Percentiles rank a stretch among this genome's conserved stretches.
Evolutionary conservation across 768 basidiomycete genomes (phyloP).

Genomic region (Boletus vermiculosoides): DNA sequence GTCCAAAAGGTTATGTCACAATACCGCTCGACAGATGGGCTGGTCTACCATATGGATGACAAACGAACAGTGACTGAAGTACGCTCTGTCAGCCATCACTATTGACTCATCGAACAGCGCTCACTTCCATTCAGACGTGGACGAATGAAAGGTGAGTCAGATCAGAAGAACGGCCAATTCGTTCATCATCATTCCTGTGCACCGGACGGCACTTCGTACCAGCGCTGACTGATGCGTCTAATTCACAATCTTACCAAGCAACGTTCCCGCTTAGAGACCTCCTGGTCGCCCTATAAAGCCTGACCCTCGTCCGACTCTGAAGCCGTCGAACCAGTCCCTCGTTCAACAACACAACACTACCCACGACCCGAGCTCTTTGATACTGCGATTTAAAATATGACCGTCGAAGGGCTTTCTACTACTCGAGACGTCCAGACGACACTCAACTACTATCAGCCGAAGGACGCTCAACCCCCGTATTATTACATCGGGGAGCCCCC

Average conservation of each 20-base stretch:
- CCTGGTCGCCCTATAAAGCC: neutral
- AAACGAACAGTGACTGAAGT: no score
- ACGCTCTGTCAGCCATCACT: no score
- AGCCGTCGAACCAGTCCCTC: neutral
- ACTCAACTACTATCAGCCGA: slow-evolving; percentile 35
- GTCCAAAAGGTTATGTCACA: no score
- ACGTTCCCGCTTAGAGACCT: neutral
- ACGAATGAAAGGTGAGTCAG: neutral
- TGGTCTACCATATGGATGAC: no score
- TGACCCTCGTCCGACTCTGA: neutral
- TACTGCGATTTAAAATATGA: slow-evolving; percentile 12
- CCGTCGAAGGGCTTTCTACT: slow-evolving; percentile 20
- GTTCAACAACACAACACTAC: neutral
- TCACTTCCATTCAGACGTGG: no score
- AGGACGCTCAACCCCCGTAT: slow-evolving; percentile 29
- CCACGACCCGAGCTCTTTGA: neutral
- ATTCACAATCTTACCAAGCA: neutral
- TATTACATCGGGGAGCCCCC: slow-evolving; percentile 21
- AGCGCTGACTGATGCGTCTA: no score
- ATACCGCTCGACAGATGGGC: no score
- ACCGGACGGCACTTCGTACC: no score
- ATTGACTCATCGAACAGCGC: no score
- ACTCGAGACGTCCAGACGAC: slow-evolving; percentile 36
- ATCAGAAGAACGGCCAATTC: neutral
- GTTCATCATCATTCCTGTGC: no score